Conservation (phyloP, 345 rosid species). For the Populus alba region DNA sequence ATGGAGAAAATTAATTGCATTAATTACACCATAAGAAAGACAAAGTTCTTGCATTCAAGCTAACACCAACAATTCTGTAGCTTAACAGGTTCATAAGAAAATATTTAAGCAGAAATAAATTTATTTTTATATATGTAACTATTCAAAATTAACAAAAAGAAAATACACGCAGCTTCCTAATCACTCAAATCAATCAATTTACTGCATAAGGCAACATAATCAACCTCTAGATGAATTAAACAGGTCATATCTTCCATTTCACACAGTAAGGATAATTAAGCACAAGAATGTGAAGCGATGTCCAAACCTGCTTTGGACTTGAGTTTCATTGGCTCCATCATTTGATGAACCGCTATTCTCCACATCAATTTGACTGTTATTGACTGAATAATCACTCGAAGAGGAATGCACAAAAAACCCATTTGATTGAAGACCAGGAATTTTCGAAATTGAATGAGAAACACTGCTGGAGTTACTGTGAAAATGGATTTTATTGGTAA, state of each 20-base stretch:
- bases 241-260: neutral
- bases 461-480: slow-evolving; percentile 7
- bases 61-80: neutral
- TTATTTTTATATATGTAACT: neutral
- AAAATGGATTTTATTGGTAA: slow-evolving; percentile 13
- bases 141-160: neutral
- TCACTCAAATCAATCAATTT: neutral
- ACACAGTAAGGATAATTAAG: neutral
- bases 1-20: neutral
- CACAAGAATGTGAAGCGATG: neutral
- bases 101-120: neutral
- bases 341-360: slow-evolving; percentile 4
- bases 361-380: slow-evolving; percentile 13
- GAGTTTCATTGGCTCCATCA: slow-evolving; percentile 14
- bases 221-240: neutral
- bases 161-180: neutral
- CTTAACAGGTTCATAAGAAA: neutral
- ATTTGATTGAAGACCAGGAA: slow-evolving; percentile 16
- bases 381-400: slow-evolving; percentile 20
- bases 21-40: neutral
- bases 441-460: slow-evolving; percentile 9
- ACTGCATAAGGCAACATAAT: neutral
- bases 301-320: slow-evolving; percentile 50
- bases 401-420: slow-evolving; percentile 24
- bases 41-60: neutral